Evolutionary conservation across 176 grass and related monocot species (phyloP), one percentile per base, ranked within the genome.

Genomic region (Oryza meridionalis): DNA sequence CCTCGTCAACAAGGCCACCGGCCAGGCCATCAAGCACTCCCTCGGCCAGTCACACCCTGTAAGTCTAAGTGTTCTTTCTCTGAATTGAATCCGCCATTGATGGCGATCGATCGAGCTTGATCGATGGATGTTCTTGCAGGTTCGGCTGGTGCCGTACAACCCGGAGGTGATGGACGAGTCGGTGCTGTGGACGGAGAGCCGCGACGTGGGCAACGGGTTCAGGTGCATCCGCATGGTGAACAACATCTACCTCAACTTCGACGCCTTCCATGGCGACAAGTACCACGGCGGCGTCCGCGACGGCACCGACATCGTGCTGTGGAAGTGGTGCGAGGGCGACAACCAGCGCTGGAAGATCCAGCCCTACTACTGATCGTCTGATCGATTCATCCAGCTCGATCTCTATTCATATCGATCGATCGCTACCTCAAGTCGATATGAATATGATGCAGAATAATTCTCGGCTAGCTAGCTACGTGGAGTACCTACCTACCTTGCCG

Each of bases 311-410:
- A 11, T 97, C 35, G 91, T 97, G 47, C 91, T 97, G 24, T 97
- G 94, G 94, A 85, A 91, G 81, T 97, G 89, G 89, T 58, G 27
- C 81, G 90, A 97, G 84, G 91, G 91, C 0, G 81, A 80, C 19
- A 96, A 93, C 91, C 94, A 96, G 88, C 65, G 88, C 76, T 96
- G 94, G 94, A 96, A 91, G 88, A 67, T 97, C 42, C 77, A 91
- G 14, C 84, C 94, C 69, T 73, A 58, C 51, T 58, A 58, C 51
- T 58, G 17, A 58, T 21, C n/a, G n/a, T n/a, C 17, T 40, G 38
- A 58, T 58, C 17, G 17, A 58, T 58, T 1, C 51, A 55, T 31
- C 16, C 26, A 27, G 26, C 26, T 27, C 26, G 0, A 0, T 2
- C 31, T 32, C 31, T 32, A 32, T 32, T 32, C 31, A 32, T 32